Base-by-base conservation (phyloP, 192 early-diverging fungal genomes). In the Gigaspora rosea region DNA sequence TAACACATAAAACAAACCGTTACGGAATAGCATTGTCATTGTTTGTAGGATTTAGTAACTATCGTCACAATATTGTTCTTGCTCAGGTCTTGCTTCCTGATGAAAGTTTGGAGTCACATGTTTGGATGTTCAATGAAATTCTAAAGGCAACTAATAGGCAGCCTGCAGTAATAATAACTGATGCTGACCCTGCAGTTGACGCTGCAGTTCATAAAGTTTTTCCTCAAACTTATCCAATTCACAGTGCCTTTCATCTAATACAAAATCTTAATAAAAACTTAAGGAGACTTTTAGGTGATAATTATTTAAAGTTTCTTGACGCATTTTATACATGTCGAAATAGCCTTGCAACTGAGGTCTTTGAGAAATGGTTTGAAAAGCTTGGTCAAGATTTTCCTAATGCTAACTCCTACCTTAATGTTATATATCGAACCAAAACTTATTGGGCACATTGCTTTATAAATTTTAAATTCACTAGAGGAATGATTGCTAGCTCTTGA, bases 91-190 rank as follows among this genome's bases (percentile, higher is more conserved):
- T 63, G 11, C 33, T 63, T 33, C 4, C 16, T 2, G 20, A 63
- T 63, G 16, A 32, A 63, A 63, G 20, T 63, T 10, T 63, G 5
- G 9, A 63, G 20, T 63, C 9, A 63, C 9, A 63, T 63, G 20
- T 63, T 35, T 63, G 33, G 33, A 63, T 63, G 20, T 63, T 63
- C 16, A 63, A 63, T 22, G n/a, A 63, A 63, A 63, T 63, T n/a
- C 11, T 63, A 63, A 63, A 63, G 20, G 61, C 52, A 56, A 56
- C 18, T 56, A 56, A 56, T 16, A 56, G 52, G 18, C 33, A 63
- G 20, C 61, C 33, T n/a, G 33, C 33, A 35, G n/a, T 33, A n/a
- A 63, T 63, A 63, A 33, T 63, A n/a, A 63, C 20, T 22, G 33
- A 63, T 63, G 20, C 61, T 63, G 33, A 63, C 16, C 33, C 9